Conservation (phyloP, 495 filamentous ascomycete species). For the Trichoderma parareesei region DNA sequence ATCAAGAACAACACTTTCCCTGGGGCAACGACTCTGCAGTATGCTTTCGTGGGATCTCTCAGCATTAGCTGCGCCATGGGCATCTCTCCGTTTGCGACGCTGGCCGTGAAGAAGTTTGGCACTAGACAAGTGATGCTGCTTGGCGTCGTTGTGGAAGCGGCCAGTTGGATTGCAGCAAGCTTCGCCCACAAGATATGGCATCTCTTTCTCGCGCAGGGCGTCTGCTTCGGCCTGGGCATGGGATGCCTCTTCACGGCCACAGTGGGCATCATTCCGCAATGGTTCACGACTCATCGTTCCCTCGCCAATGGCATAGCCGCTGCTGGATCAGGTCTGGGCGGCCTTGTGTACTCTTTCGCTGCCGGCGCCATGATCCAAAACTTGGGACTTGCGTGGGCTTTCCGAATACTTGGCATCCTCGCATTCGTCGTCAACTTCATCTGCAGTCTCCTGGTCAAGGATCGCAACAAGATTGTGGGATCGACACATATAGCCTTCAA, state of each 20-base stretch:
- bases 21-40: slow-evolving; percentile 48
- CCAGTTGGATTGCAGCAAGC: slow-evolving; percentile 47
- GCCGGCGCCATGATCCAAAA: slow-evolving; percentile 47
- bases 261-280: slow-evolving; percentile 59
- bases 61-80: slow-evolving; percentile 52
- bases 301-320: slow-evolving; percentile 62
- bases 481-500: slow-evolving; percentile 42
- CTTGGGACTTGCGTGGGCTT: slow-evolving; percentile 48
- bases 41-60: slow-evolving; percentile 63
- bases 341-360: slow-evolving; percentile 45
- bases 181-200: slow-evolving; percentile 56
- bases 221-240: slow-evolving; percentile 64
- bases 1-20: slow-evolving; percentile 47
- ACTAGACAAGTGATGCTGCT: slow-evolving; percentile 45
- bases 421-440: slow-evolving; percentile 42
- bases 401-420: slow-evolving; percentile 49
- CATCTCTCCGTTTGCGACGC: slow-evolving; percentile 51
- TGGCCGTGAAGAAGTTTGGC: slow-evolving; percentile 39
- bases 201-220: slow-evolving; percentile 60
- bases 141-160: slow-evolving; percentile 46
- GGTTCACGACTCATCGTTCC: slow-evolving; percentile 56
- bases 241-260: slow-evolving; percentile 64
- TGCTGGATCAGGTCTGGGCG: slow-evolving; percentile 57
- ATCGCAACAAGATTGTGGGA: slow-evolving; percentile 21
- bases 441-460: slow-evolving; percentile 47